These are phyloP conservation scores for Mycena leptocephala DNA, from an alignment of 768 basidiomycete species.

Conservation along the genomic window DNA sequence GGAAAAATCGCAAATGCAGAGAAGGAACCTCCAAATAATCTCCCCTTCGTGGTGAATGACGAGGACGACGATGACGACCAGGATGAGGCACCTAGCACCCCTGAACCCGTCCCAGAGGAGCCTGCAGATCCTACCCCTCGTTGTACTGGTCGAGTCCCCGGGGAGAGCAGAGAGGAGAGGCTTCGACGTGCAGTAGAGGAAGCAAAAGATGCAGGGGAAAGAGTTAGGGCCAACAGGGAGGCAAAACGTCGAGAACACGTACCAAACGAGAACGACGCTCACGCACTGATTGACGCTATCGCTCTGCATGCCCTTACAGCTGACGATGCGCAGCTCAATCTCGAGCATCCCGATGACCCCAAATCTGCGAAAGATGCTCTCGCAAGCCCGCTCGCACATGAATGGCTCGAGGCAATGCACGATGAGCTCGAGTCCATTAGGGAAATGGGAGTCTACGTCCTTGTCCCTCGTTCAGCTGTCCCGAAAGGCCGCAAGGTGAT, in stretches of 20 bases:
- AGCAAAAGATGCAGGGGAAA: background rate
- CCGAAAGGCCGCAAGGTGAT: conserved; percentile 47
- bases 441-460: conserved; percentile 46
- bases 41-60: background rate
- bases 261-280: background rate
- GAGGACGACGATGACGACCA: background rate
- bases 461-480: conserved; percentile 39
- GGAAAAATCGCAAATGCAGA: background rate
- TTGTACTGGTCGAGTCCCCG: background rate
- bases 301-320: background rate
- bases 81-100: background rate
- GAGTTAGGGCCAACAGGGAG: background rate
- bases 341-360: background rate
- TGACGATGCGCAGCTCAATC: background rate
- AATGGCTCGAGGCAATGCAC: conserved; percentile 34
- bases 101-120: background rate
- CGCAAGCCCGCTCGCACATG: background rate
- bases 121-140: background rate
- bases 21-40: background rate
- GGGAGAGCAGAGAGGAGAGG: background rate
- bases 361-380: background rate
- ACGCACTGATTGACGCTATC: background rate
- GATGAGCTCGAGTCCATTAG: conserved; percentile 45
- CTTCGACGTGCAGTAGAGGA: background rate
- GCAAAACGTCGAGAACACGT: background rate